Conservation (phyloP, 108 stramenopile species). For the Nitzschia sp. region DNA sequence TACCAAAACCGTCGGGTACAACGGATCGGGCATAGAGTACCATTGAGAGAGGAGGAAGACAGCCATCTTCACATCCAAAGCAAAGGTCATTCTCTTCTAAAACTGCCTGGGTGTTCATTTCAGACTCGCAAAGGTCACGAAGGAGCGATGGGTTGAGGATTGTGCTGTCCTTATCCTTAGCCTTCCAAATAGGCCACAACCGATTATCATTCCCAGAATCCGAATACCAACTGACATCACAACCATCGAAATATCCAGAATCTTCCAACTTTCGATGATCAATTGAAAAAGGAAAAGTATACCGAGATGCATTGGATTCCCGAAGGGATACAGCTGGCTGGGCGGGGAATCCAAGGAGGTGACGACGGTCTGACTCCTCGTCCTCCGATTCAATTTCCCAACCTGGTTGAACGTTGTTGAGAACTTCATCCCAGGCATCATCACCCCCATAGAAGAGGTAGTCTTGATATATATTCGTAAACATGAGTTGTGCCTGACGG, state of each 20-base stretch:
- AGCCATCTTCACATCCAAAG: slow-evolving; percentile 32
- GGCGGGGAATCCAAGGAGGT: background rate
- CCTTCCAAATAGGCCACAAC: slow-evolving; percentile 47
- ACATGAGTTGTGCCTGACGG: slow-evolving; percentile 38
- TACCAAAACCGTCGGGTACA: slow-evolving; percentile 26
- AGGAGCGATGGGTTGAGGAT: slow-evolving; percentile 23
- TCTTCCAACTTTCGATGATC: slow-evolving; percentile 14
- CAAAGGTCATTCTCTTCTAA: slow-evolving; percentile 38
- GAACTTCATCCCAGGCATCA: slow-evolving; percentile 39
- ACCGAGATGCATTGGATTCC: background rate
- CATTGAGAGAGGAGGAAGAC: slow-evolving; percentile 43
- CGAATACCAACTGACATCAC: slow-evolving; percentile 34
- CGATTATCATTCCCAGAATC: slow-evolving; percentile 10
- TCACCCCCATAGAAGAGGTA: slow-evolving; percentile 28
- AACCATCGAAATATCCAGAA: slow-evolving; percentile 18
- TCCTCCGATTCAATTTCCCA: slow-evolving; percentile 31
- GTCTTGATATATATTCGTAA: slow-evolving; percentile 16
- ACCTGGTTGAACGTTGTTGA: slow-evolving; percentile 41
- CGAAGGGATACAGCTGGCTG: background rate
- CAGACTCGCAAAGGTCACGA: slow-evolving; percentile 38
- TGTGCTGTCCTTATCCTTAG: background rate
- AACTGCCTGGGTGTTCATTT: slow-evolving; percentile 39
- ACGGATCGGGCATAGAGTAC: slow-evolving; percentile 43
- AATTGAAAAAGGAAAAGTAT: background rate
- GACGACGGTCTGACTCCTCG: slow-evolving; percentile 3